Evolutionary conservation across 75 land plant species (phyloP).

Genomic region (Larix kaempferi): DNA sequence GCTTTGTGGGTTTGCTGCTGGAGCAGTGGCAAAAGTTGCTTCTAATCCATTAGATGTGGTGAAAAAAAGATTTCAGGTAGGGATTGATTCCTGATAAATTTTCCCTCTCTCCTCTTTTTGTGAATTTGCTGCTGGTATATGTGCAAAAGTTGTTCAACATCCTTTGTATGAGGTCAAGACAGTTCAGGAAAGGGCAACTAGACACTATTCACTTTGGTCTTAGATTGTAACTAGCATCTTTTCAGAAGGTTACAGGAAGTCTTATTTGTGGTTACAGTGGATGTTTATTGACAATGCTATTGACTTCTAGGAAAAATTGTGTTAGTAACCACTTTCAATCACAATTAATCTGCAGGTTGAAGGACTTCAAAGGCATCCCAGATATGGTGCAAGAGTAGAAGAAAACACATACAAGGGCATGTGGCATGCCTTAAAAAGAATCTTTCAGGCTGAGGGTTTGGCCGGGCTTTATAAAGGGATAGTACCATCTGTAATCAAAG

Average conservation of each 20-base stretch:
- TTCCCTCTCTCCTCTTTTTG: background rate
- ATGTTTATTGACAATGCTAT: background rate
- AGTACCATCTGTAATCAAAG: slow-evolving; percentile 81
- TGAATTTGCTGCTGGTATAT: background rate
- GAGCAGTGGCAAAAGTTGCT: slow-evolving; percentile 72
- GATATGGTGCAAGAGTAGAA: slow-evolving; percentile 88
- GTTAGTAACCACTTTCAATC: background rate
- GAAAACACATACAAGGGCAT: slow-evolving; percentile 60
- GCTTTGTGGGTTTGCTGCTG: slow-evolving; percentile 83
- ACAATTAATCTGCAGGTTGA: slow-evolving; percentile 56
- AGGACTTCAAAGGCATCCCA: slow-evolving; percentile 79
- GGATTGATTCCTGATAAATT: background rate
- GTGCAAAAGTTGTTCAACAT: background rate
- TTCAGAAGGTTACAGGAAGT: background rate
- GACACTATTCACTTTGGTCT: background rate
- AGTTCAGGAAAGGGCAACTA: background rate
- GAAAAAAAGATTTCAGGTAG: slow-evolving; percentile 96
- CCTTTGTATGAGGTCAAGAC: background rate
- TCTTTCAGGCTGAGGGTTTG: slow-evolving; percentile 58
- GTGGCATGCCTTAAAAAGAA: slow-evolving; percentile 60
- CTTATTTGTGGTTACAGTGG: background rate
- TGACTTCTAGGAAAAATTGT: background rate
- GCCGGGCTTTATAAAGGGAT: slow-evolving; percentile 93
- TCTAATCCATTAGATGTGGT: slow-evolving; percentile 98
- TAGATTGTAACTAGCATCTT: background rate